Evolutionary conservation across 2,329 filamentous ascomycete genomes (phyloP), one percentile per base, ranked within the genome.

Genomic region (Fusarium brachygibbosum): DNA sequence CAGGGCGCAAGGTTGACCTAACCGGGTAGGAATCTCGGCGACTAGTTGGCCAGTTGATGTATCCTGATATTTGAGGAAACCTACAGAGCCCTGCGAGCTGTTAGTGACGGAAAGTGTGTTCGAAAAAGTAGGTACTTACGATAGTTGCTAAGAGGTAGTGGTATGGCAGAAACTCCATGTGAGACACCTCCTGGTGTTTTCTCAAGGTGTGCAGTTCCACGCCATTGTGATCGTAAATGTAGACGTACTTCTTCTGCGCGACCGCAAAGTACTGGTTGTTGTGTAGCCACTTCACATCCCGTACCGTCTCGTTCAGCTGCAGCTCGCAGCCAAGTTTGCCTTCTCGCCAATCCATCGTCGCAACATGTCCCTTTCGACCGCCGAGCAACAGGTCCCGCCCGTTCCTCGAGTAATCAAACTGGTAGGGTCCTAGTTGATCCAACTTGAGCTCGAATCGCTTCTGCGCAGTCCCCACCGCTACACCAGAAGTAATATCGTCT

Each of bases 151-250:
- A 86, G 41, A 99, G 88, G 79, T 97, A 99, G 79, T 99, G 96
- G 77, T 98, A 98, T 1, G 95, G 95, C 16, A 98, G 83, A 77
- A 98, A 99, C 80, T 98, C 93, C 86, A 99, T 93, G 79, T 97
- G 91, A 14, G 92, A 91, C 16, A 97, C 93, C 79, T 99, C 96
- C 66, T 93, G 88, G 78, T 97, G 95, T 79, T 96, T 96, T 79
- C 90, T 90, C 76, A 99, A 82, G 77, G 93, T 94, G 79, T 99
- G 96, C 56, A 99, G 82, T 82, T 99, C 96, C 21, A 98, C 92
- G 52, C 96, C 96, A 58, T 93, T 88, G 59, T 89, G 86, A 76
- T 98, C 96, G 83, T 99, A 99, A 70, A 99, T 98, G 82, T 97
- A 99, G 69, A 96, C 93, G 73, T 96, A 91, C 81, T 95, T 96